Percentiles rank a stretch among this genome's conserved stretches.
These are phyloP conservation scores for Papiliotrema terrestris DNA, from an alignment of 1,284 basidiomycete species.

Conservation along the genomic window DNA sequence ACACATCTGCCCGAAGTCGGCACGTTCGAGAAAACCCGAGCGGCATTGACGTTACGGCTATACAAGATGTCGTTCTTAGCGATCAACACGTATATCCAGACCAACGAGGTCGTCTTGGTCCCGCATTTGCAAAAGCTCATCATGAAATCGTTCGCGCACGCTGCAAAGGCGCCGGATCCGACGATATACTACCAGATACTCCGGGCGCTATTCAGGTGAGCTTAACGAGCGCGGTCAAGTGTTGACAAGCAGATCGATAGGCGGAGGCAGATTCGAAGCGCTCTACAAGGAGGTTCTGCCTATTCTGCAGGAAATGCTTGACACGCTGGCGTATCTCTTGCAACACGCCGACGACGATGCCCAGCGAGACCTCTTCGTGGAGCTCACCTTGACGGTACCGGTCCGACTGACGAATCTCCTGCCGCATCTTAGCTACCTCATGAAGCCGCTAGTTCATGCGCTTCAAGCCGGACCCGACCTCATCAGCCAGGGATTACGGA, in stretches of 20 bases:
- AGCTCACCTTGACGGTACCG: constrained; percentile 95
- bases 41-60: constrained; percentile 76
- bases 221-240: background rate
- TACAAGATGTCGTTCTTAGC: constrained; percentile 97
- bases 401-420: constrained; percentile 92
- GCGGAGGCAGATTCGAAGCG: constrained; percentile 93
- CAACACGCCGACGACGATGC: constrained; percentile 67
- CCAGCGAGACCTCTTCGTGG: constrained; percentile 87
- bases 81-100: constrained; percentile 70
- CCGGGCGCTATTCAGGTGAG: constrained; percentile 77
- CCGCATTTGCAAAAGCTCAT: constrained; percentile 90
- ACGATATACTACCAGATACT: constrained; percentile 94
- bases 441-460: constrained; percentile 93
- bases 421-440: constrained; percentile 91
- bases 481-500: constrained; percentile 92
- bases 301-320: constrained; percentile 93
- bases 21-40: constrained; percentile 72
- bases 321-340: constrained; percentile 89
- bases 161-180: constrained; percentile 85
- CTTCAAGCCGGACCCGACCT: constrained; percentile 84
- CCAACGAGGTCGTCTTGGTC: constrained; percentile 88
- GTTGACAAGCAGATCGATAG: constrained; percentile 62
- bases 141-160: constrained; percentile 94
- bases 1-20: constrained; percentile 79
- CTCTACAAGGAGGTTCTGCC: constrained; percentile 97